Conservation (phyloP, 2,329 filamentous ascomycete species). For the Cordyceps tenuipes region DNA sequence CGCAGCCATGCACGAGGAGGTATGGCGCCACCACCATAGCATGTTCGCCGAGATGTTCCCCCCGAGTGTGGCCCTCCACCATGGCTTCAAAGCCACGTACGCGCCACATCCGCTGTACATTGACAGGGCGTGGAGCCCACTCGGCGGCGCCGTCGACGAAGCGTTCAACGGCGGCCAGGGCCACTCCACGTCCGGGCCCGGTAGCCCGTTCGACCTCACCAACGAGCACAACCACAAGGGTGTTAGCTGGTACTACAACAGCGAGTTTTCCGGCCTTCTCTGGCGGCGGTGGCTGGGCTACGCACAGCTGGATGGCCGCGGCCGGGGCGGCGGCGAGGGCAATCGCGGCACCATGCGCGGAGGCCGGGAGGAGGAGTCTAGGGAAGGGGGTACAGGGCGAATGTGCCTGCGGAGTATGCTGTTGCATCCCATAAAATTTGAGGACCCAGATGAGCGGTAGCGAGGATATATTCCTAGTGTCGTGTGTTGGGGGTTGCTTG, state of each 20-base stretch:
- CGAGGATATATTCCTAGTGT: not conserved
- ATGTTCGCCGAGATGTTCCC: slow-evolving; percentile 81
- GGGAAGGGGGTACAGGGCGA: slow-evolving; percentile 44
- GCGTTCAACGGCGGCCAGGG: slow-evolving; percentile 72
- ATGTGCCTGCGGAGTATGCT: slow-evolving; percentile 76
- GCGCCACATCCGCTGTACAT: slow-evolving; percentile 76
- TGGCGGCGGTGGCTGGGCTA: slow-evolving; percentile 71
- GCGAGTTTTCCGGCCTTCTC: slow-evolving; percentile 65
- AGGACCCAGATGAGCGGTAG: slow-evolving; percentile 37
- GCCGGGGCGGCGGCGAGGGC: slow-evolving; percentile 39
- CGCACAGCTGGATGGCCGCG: slow-evolving; percentile 43
- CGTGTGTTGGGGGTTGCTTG: not conserved
- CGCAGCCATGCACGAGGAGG: slow-evolving; percentile 67
- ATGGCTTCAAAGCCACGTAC: slow-evolving; percentile 70
- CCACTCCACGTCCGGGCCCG: slow-evolving; percentile 54
- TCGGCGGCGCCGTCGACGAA: slow-evolving; percentile 54
- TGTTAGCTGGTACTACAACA: slow-evolving; percentile 78
- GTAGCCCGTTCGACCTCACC: slow-evolving; percentile 57
- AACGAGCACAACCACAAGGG: slow-evolving; percentile 80
- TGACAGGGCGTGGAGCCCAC: slow-evolving; percentile 65
- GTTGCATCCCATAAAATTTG: slow-evolving; percentile 71
- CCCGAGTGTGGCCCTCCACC: slow-evolving; percentile 60
- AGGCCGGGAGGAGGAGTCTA: slow-evolving; percentile 43
- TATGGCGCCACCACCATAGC: slow-evolving; percentile 55
- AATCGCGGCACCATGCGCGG: slow-evolving; percentile 40